These are phyloP conservation scores for Theileria annulata DNA, from an alignment of 169 alveolate genomes.

Conservation along the genomic window DNA sequence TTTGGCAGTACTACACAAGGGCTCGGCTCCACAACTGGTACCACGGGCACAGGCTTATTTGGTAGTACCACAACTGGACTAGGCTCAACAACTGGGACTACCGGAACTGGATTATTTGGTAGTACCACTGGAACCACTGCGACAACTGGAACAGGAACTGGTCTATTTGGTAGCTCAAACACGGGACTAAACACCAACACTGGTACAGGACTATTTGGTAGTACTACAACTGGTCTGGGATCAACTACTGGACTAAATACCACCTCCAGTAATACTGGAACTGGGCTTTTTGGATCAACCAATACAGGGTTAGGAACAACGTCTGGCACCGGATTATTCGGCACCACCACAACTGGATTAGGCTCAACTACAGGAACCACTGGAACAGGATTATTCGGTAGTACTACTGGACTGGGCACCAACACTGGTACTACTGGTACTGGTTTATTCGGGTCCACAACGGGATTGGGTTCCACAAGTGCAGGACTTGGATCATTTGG, in stretches of 20 bases:
- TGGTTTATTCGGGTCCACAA: neutral
- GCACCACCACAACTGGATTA: slow-evolving; percentile 2
- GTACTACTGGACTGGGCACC: slow-evolving; percentile 28
- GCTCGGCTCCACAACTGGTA: slow-evolving; percentile 31
- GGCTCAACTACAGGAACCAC: slow-evolving; percentile 35
- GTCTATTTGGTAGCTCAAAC: slow-evolving; percentile 14
- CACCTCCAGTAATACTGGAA: too few species aligned
- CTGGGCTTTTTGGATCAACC: slow-evolving; percentile 15
- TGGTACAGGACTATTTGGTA: slow-evolving; percentile 50
- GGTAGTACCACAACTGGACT: slow-evolving; percentile 19
- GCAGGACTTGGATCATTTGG: slow-evolving; percentile 2
- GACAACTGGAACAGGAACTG: slow-evolving; percentile 21
- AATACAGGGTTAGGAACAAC: slow-evolving; percentile 9
- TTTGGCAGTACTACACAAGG: slow-evolving; percentile 6
- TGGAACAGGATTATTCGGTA: slow-evolving; percentile 44
- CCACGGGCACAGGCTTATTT: slow-evolving; percentile 44
- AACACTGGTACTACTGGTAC: slow-evolving; percentile 14
- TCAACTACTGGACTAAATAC: too few species aligned
- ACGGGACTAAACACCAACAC: neutral
- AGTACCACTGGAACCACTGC: slow-evolving; percentile 27
- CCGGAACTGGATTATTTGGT: slow-evolving; percentile 32
- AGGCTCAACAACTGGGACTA: slow-evolving; percentile 32
- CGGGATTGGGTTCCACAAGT: slow-evolving; percentile 3
- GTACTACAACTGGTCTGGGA: slow-evolving; percentile 1
- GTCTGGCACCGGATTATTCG: slow-evolving; percentile 55